phyloP scores from a whole-genome alignment of 2,329 filamentous ascomycete genomes.

The Aspergillus pseudoglaucus region DNA sequence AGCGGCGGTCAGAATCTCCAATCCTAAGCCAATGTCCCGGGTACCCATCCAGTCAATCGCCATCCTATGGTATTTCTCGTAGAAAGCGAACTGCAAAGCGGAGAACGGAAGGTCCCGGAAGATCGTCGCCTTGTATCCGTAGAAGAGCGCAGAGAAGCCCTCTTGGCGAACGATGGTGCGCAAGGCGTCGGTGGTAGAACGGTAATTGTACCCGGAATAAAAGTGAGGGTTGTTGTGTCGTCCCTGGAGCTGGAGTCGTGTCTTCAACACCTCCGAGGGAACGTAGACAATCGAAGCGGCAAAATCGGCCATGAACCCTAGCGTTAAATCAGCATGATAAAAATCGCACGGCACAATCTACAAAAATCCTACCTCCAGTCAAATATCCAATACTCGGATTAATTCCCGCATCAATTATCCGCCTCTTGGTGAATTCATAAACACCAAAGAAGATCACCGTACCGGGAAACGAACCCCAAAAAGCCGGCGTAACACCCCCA shows the following conservation, averaged over 20 bases:
- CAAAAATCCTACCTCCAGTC: slow-evolving; percentile 57
- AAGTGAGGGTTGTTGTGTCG: slow-evolving; percentile 94
- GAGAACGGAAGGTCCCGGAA: slow-evolving; percentile 94
- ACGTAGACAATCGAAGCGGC: slow-evolving; percentile 92
- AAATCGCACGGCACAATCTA: background rate
- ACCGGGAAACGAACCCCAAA: slow-evolving; percentile 86
- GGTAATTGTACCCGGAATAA: slow-evolving; percentile 92
- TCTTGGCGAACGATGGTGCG: slow-evolving; percentile 78
- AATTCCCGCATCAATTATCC: slow-evolving; percentile 77
- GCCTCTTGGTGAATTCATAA: slow-evolving; percentile 90
- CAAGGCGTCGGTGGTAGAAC: slow-evolving; percentile 73
- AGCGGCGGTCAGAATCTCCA: slow-evolving; percentile 85
- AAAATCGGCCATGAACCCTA: slow-evolving; percentile 87
- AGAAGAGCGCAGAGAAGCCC: slow-evolving; percentile 79
- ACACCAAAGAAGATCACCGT: slow-evolving; percentile 94
- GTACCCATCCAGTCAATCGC: slow-evolving; percentile 72
- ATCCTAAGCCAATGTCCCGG: slow-evolving; percentile 72
- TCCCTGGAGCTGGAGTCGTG: slow-evolving; percentile 89
- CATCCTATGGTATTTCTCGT: slow-evolving; percentile 83
- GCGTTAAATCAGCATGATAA: slow-evolving; percentile 3
- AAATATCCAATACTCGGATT: slow-evolving; percentile 81
- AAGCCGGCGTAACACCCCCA: slow-evolving; percentile 84
- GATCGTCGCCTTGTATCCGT: slow-evolving; percentile 94
- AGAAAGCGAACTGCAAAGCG: slow-evolving; percentile 94
- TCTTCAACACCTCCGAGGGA: slow-evolving; percentile 95